These are phyloP conservation scores for Corinectria fuckeliana DNA, from an alignment of 2,329 filamentous ascomycete genomes.

Conservation along the genomic window DNA sequence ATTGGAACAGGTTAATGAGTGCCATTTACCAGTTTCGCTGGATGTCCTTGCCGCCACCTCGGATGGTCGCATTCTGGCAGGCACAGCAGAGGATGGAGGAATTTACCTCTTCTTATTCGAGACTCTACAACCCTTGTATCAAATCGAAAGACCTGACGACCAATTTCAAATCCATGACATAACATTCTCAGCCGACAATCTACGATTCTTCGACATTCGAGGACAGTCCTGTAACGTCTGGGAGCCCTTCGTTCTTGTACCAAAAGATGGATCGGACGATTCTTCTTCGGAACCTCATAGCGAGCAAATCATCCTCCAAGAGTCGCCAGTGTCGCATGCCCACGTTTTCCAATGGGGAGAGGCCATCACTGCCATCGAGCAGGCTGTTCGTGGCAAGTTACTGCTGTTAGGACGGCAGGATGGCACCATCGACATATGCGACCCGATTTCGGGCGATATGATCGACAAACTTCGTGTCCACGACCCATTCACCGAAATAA, in stretches of 20 bases:
- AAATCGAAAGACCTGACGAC: neutral
- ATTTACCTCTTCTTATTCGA: neutral
- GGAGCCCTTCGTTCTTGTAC: neutral
- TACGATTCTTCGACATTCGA: neutral
- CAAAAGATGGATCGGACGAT: neutral
- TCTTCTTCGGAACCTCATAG: neutral
- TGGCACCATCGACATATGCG: too few relatives aligned
- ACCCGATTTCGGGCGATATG: too few relatives aligned
- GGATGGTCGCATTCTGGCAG: neutral
- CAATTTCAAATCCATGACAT: neutral
- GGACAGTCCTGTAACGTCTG: neutral
- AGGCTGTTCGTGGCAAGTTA: too few relatives aligned
- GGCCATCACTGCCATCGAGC: too few relatives aligned
- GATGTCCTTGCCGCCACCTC: neutral
- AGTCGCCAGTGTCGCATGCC: too few relatives aligned
- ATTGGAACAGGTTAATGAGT: neutral
- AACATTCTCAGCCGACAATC: neutral
- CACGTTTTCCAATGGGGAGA: too few relatives aligned
- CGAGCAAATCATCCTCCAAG: too few relatives aligned
- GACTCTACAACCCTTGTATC: neutral
- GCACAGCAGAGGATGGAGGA: neutral
- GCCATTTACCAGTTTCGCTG: neutral
- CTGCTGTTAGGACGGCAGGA: too few relatives aligned
- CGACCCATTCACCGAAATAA: too few relatives aligned
- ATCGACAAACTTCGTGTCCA: too few relatives aligned